Base-by-base conservation (phyloP, 495 filamentous ascomycete species). In the Bathelium albidoporum region DNA sequence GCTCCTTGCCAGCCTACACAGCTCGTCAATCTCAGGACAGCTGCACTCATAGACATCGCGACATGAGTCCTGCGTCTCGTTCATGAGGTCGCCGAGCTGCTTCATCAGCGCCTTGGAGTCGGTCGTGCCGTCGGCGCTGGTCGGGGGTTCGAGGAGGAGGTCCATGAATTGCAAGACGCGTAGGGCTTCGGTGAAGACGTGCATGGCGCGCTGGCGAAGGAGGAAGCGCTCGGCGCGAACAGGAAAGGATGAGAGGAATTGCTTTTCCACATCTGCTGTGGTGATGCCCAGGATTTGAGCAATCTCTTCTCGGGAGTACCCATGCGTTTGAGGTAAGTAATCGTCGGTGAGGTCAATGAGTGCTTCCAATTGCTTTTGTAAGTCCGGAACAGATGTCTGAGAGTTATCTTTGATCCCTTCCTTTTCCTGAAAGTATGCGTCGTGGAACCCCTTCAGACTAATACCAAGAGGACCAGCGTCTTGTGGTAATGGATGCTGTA, bases 231-330 rank as follows among this genome's bases (percentile, higher is more conserved):
- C 87, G 0, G 91, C 89, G 36, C 90, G 87, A 2, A 97, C 87
- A 20, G 91, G 90, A 77, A 97, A 95, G 32, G 85, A 85, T 29
- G 85, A 86, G 68, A 90, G 88, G 79, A 87, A 97, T 31, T 82
- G 80, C 45, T 82, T 67, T 65, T 91, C 82, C 1, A 98, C 79
- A 26, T 91, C 85, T 18, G 81, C 72, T 20, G 91, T 85, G 4
- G 81, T 79, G 61, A 90, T 85, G 29, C 80, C 80, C 2, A 96
- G 80, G 1, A 88, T 80, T 18, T 81, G 73, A n/a, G 89, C 86
- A 66, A 97, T 89, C 68, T 97, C 89, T 69, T 89, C 85, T 41
- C 90, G 81, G 0, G 93, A 92, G 78, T 97, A 98, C 28, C 92
- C 94, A 58, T 89, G 78, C 62, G 87, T 81, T 68, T 90, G 81